Percentiles rank a stretch among this genome's conserved stretches.
Conservation (phyloP, 345 rosid genomes). For the Kernera saxatilis region DNA sequence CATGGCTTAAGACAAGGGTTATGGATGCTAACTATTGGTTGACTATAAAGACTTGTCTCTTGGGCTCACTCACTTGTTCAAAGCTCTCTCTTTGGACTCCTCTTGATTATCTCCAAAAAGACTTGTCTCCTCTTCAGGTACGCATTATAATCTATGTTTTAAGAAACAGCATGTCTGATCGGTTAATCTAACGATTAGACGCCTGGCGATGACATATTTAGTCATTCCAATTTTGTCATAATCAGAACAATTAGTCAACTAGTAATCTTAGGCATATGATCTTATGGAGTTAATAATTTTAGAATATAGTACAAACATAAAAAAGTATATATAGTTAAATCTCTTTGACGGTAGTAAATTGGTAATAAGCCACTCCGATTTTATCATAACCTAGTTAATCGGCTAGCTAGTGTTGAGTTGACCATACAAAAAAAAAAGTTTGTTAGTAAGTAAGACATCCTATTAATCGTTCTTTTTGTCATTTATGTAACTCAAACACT, state of each 20-base stretch:
- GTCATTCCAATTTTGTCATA: not conserved
- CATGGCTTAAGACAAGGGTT: conserved; percentile 69
- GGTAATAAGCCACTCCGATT: too few relatives aligned
- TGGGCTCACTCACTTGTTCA: conserved; percentile 65
- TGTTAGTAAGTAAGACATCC: too few relatives aligned
- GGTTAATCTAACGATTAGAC: not conserved
- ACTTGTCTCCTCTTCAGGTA: conserved; percentile 83
- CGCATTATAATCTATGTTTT: not conserved
- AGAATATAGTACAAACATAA: not conserved
- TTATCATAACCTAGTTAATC: too few relatives aligned
- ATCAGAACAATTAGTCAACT: not conserved
- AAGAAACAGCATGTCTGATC: not conserved
- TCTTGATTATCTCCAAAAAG: conserved; percentile 57
- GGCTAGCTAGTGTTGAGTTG: too few relatives aligned
- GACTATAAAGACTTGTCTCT: conserved; percentile 59
- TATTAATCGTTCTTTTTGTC: too few relatives aligned
- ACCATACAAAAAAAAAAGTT: too few relatives aligned
- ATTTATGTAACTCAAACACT: too few relatives aligned
- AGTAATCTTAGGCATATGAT: not conserved
- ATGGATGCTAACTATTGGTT: conserved; percentile 57
- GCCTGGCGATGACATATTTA: too few relatives aligned
- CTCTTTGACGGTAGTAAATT: too few relatives aligned
- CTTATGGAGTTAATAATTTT: not conserved
- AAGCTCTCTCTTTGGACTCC: conserved; percentile 79
- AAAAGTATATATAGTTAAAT: not conserved